phyloP scores from a whole-genome alignment of 495 filamentous ascomycete species.

The Neurospora intermedia region DNA sequence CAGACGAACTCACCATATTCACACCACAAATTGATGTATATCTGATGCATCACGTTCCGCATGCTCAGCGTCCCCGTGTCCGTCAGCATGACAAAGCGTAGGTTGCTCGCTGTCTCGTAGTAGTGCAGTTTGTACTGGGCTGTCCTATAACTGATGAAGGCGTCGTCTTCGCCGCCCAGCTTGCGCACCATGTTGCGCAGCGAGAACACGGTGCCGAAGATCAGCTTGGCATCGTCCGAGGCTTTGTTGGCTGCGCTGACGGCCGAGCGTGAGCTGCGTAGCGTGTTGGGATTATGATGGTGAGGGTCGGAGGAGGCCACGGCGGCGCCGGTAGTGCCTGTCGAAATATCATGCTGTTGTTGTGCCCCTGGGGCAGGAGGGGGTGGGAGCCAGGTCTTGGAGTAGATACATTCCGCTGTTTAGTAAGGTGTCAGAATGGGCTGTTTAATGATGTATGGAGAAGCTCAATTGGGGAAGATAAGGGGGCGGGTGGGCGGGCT shows the following conservation, averaged over 20 bases:
- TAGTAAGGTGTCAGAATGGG: too few species aligned
- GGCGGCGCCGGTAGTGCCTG: not conserved
- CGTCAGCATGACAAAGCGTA: conserved; percentile 95
- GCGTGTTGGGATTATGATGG: conserved; percentile 15
- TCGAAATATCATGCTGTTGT: not conserved
- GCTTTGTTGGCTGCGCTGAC: conserved; percentile 37
- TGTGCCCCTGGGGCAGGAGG: conserved; percentile 9
- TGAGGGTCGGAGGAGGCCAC: conserved; percentile 21
- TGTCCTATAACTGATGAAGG: conserved; percentile 83
- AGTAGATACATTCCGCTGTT: conserved; percentile 97
- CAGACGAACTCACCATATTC: conserved; percentile 61
- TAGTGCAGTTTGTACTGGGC: conserved; percentile 96
- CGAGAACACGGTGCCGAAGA: conserved; percentile 95
- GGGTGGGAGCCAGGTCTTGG: conserved; percentile 43
- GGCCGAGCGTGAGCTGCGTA: conserved; percentile 20
- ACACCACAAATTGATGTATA: conserved; percentile 94
- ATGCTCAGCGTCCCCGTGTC: conserved; percentile 83
- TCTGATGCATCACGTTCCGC: conserved; percentile 89
- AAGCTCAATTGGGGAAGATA: not conserved
- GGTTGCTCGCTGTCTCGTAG: conserved; percentile 91
- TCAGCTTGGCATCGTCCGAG: conserved; percentile 87
- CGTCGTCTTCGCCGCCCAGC: conserved; percentile 82
- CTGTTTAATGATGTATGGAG: too few species aligned
- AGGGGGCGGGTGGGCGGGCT: conserved; percentile 9
- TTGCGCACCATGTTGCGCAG: conserved; percentile 95